A percentile compares a stretch with the other conserved stretches of the same genome.
Conservation (phyloP, 495 filamentous ascomycete genomes). For the Penicillium steckii region DNA sequence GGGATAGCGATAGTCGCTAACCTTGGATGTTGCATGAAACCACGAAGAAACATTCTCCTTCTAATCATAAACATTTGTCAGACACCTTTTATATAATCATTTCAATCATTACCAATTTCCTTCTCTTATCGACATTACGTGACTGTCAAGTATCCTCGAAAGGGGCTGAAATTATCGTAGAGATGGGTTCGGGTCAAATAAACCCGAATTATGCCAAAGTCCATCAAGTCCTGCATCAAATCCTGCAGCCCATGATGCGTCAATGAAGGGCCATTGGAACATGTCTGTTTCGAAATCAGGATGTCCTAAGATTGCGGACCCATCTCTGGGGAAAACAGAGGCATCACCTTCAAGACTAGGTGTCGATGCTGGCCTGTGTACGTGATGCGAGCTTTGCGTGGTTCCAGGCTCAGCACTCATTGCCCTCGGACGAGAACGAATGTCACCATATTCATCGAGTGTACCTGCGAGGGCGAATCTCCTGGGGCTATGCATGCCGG, state of each 20-base stretch:
- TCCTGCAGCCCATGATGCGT: slow-evolving; percentile 41
- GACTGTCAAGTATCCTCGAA: background rate
- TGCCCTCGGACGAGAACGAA: slow-evolving; percentile 31
- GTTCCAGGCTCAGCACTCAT: slow-evolving; percentile 10
- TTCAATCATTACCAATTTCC: slow-evolving; percentile 1
- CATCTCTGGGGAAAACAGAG: slow-evolving; percentile 9
- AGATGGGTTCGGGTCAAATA: slow-evolving; percentile 22
- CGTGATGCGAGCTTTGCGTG: background rate
- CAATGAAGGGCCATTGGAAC: slow-evolving; percentile 47
- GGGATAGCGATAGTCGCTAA: slow-evolving; percentile 7
- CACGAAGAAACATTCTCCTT: background rate
- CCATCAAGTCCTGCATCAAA: slow-evolving; percentile 41
- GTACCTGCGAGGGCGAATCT: slow-evolving; percentile 37
- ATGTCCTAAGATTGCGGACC: slow-evolving; percentile 4
- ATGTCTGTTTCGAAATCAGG: slow-evolving; percentile 41
- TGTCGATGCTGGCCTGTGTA: slow-evolving; percentile 2
- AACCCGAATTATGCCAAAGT: slow-evolving; percentile 27
- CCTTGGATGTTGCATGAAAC: background rate
- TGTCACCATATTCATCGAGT: slow-evolving; percentile 46
- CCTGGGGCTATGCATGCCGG: slow-evolving; percentile 26
- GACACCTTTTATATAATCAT: background rate
- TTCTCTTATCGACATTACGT: too few relatives aligned
- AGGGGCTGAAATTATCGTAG: slow-evolving; percentile 7
- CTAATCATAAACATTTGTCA: background rate
- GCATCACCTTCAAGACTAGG: slow-evolving; percentile 11